Base-by-base conservation (phyloP, 441 rosid species). In the Adansonia grandidieri region DNA sequence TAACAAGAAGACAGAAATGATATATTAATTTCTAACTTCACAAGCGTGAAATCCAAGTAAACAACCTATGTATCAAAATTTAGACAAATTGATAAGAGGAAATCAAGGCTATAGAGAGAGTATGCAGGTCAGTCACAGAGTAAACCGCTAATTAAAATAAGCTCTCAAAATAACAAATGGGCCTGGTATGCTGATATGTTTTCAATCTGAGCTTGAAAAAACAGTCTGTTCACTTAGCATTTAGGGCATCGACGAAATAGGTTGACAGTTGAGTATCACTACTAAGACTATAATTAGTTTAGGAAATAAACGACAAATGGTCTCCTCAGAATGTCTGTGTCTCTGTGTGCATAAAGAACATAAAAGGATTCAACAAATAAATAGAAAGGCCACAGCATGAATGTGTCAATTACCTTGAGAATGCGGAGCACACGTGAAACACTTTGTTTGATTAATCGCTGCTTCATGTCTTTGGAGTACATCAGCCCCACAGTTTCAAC, bases 401-500 rank as follows among this genome's bases (percentile, higher is more conserved):
- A 54, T 64, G 20, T n/a, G 61, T 37, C 64, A 80, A 79, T 80
- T 91, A 95, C 99, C 97, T 92, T 92, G 71, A 96, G 97, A 75
- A 96, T 84, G 66, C 92, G 94, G 57, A 96, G 97, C 63, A 92
- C 97, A 28, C 97, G 91, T n/a, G 90, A 80, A 50, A 96, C 98
- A 76, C 89, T 92, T 86, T 94, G 97, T 86, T 62, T 62, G 87
- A 94, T 88, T n/a, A 96, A 84, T 60, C 97, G 84, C 82, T 94
- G 99, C 85, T 91, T 96, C 93, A 92, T 87, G 37, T 96, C 99
- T 80, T 88, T 92, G 85, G 97, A 91, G 82, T 94, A 96, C 98
- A 96, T 96, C 51, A 96, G 84, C 8, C 97, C 97, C 80, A 96
- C 90, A 17, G 98, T 91, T 87, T 96, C 98, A 53, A 96, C 94